phyloP scores from a whole-genome alignment of 495 filamentous ascomycete species.

The Staphylotrichum longicolle region DNA sequence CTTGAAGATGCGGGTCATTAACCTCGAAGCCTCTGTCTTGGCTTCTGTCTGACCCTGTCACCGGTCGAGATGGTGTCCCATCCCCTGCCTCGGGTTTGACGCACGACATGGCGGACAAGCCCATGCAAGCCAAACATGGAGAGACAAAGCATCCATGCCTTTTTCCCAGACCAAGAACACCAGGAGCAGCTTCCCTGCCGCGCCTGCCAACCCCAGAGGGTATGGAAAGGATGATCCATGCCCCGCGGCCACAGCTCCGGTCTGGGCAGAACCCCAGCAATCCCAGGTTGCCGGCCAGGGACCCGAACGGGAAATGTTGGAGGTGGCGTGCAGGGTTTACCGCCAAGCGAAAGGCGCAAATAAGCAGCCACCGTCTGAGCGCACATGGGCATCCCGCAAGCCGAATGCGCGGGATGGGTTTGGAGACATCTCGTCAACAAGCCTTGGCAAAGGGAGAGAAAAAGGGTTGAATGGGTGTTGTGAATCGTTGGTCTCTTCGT shows the following conservation, averaged over 20 bases:
- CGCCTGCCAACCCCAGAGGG: background rate
- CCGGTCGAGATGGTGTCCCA: background rate
- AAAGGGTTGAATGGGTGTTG: no score
- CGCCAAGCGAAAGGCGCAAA: background rate
- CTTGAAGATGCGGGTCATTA: background rate
- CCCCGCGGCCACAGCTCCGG: background rate
- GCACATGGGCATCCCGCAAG: background rate
- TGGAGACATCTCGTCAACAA: no score
- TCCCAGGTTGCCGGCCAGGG: background rate
- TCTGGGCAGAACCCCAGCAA: background rate
- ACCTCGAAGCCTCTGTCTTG: background rate
- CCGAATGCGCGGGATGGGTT: no score
- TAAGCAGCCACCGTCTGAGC: slow-evolving; percentile 4
- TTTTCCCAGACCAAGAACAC: no score
- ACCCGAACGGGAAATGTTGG: background rate
- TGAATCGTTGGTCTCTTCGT: background rate
- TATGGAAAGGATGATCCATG: background rate
- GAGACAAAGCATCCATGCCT: no score
- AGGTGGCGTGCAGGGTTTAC: background rate
- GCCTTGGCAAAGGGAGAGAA: no score
- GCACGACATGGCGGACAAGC: no score
- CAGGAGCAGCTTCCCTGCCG: no score
- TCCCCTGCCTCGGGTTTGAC: background rate
- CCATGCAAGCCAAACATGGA: no score
- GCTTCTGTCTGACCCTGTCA: background rate